Base-by-base conservation (phyloP, 2,329 filamentous ascomycete genomes). In the Sporothrix protearum region DNA sequence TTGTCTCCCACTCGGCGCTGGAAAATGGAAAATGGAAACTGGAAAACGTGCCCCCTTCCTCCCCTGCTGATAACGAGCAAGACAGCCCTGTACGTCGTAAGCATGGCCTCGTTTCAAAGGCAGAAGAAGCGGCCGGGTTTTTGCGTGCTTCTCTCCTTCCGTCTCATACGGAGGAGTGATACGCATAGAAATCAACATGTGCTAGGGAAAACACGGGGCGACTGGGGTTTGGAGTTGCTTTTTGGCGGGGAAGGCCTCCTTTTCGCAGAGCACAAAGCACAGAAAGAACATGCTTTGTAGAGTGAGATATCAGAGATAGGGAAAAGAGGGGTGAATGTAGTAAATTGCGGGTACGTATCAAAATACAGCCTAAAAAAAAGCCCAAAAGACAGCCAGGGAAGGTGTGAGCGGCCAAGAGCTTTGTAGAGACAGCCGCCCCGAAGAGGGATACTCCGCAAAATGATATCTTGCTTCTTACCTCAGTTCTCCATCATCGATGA, bases 171-270 rank as follows among this genome's bases (percentile, higher is more conserved):
- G n/a, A n/a, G n/a, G n/a, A 25, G 33, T 36, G n/a, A n/a, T 9
- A 22, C n/a, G 16, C 36, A n/a, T n/a, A 22, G 14, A 16, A 22
- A 9, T 22, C 45, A 36, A n/a, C 33, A 22, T 19, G n/a, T 64
- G 59, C n/a, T n/a, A 42, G 57, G 57, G 7, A 49, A 51, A 70
- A 63, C 57, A 70, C 55, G 68, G 55, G 68, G 68, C 57, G 57
- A n/a, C 68, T 45, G 68, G 53, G 53, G 53, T 49, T 25, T 28
- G 55, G n/a, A n/a, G n/a, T n/a, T 49, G 39, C 22, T 28, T 39
- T 59, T 59, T 53, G 66, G 47, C 39, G 67, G 67, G 68, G 68
- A 51, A 70, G 30, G 53, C 3, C 33, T 36, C 8, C 8, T 8
- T 36, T 8, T 36, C 33, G 8, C 33, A 36, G 33, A 3, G 33